phyloP scores from a whole-genome alignment of 345 rosid species.

The Eucalyptus pumila region DNA sequence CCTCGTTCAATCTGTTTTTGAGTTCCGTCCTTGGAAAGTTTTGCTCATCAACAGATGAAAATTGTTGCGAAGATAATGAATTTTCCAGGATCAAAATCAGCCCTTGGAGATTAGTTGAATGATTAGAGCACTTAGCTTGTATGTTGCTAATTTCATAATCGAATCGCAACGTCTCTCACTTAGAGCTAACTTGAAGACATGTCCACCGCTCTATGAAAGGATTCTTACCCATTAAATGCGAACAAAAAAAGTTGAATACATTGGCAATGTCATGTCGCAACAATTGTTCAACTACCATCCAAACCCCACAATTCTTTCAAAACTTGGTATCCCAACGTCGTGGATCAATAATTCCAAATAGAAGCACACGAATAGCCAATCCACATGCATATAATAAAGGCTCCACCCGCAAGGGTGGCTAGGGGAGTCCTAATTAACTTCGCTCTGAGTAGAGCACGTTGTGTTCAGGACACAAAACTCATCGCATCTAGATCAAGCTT shows the following conservation, averaged over 20 bases:
- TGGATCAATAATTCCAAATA: not conserved
- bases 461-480: not conserved
- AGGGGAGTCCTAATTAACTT: not conserved
- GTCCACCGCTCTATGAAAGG: not conserved
- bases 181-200: not conserved
- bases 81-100: not conserved
- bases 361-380: not conserved
- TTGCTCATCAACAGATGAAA: not conserved
- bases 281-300: not conserved
- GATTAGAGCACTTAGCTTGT: not conserved
- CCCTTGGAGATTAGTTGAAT: not conserved
- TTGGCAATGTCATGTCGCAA: not conserved
- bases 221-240: not conserved
- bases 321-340: not conserved
- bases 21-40: not conserved
- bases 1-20: not conserved
- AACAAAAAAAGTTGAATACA: not conserved
- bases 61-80: not conserved
- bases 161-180: not conserved
- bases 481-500: not conserved
- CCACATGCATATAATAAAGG: not conserved
- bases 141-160: not conserved
- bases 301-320: not conserved
- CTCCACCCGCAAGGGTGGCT: not conserved
- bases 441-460: not conserved